A percentile compares a stretch with the other conserved stretches of the same genome.
These are phyloP conservation scores for Ceratocystis cacaofunesta DNA, from an alignment of 2,329 filamentous ascomycete genomes.

Conservation along the genomic window DNA sequence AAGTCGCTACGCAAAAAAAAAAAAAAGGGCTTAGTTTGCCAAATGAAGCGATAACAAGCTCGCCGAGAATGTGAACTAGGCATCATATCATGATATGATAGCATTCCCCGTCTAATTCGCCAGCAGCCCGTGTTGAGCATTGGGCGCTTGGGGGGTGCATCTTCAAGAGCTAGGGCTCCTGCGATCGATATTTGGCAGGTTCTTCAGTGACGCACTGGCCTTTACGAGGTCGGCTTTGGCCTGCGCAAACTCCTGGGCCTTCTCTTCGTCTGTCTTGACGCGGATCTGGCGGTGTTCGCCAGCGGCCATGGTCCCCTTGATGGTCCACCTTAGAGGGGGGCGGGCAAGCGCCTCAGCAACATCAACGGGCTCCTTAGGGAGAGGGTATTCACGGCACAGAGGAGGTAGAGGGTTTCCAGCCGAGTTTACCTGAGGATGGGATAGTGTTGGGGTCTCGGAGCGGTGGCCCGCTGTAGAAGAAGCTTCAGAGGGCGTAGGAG, in stretches of 20 bases:
- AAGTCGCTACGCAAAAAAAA: not conserved
- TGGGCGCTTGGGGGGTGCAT: not conserved
- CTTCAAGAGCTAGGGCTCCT: not conserved
- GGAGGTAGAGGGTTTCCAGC: constrained; percentile 24
- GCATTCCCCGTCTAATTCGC: too few relatives aligned
- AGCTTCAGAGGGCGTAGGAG: constrained; percentile 10
- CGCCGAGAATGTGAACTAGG: not conserved
- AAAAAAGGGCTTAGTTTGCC: not conserved
- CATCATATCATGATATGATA: too few relatives aligned
- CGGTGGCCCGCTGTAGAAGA: constrained; percentile 3
- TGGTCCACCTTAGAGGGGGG: constrained; percentile 30
- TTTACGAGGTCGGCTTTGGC: constrained; percentile 34
- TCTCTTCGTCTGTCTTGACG: constrained; percentile 24
- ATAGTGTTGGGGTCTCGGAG: not conserved
- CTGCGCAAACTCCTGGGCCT: constrained; percentile 30
- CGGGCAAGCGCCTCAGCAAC: constrained; percentile 31
- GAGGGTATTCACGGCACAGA: constrained; percentile 27
- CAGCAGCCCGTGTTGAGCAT: not conserved
- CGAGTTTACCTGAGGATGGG: not conserved
- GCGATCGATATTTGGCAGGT: not conserved
- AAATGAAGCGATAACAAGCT: not conserved
- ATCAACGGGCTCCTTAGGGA: constrained; percentile 28
- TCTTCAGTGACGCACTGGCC: constrained; percentile 20
- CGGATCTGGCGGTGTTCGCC: constrained; percentile 20
- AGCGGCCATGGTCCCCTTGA: constrained; percentile 25